Percentiles rank a stretch among this genome's conserved stretches.
Evolutionary conservation across 208 protist genomes (phyloP).

Genomic region (Crithidia brevicula): DNA sequence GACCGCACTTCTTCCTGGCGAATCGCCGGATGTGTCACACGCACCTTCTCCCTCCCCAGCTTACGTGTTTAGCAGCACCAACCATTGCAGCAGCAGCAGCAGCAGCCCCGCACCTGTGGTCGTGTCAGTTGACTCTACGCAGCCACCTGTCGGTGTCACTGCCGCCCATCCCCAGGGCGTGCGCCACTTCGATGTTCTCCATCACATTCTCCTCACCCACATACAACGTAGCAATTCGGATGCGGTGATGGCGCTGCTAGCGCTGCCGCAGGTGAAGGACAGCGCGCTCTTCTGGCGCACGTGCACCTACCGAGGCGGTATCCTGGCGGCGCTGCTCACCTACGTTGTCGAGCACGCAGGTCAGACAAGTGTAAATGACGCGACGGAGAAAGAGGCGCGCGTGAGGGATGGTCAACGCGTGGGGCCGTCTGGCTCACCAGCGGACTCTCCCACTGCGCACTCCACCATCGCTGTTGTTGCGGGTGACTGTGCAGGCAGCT

Average conservation of each 20-base stretch:
- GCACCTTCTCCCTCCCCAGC: too few species aligned
- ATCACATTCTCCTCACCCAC: slow-evolving; percentile 63
- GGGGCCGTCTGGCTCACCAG: background rate
- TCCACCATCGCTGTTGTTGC: too few species aligned
- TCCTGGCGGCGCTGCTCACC: slow-evolving; percentile 54
- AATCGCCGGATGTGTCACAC: too few species aligned
- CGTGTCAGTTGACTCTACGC: too few species aligned
- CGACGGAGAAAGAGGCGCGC: background rate
- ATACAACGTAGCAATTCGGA: slow-evolving; percentile 47
- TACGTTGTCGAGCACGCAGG: slow-evolving; percentile 31
- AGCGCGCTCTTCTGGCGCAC: slow-evolving; percentile 71
- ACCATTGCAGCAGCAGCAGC: too few species aligned
- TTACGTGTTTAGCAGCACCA: too few species aligned
- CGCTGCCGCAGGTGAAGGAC: slow-evolving; percentile 40
- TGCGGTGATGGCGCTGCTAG: slow-evolving; percentile 48
- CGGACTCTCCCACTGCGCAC: slow-evolving; percentile 6
- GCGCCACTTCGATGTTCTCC: slow-evolving; percentile 60
- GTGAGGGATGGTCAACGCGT: background rate
- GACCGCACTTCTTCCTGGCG: too few species aligned
- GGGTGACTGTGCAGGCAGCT: too few species aligned
- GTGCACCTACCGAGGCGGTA: slow-evolving; percentile 69
- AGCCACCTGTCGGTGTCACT: too few species aligned
- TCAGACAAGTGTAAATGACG: slow-evolving; percentile 6
- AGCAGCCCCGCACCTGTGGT: background rate
- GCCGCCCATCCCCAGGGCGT: slow-evolving; percentile 5